Evolutionary conservation across 495 filamentous ascomycete genomes (phyloP), one percentile per base, ranked within the genome.

Genomic region (Pseudoneurospora amorphoporcata): DNA sequence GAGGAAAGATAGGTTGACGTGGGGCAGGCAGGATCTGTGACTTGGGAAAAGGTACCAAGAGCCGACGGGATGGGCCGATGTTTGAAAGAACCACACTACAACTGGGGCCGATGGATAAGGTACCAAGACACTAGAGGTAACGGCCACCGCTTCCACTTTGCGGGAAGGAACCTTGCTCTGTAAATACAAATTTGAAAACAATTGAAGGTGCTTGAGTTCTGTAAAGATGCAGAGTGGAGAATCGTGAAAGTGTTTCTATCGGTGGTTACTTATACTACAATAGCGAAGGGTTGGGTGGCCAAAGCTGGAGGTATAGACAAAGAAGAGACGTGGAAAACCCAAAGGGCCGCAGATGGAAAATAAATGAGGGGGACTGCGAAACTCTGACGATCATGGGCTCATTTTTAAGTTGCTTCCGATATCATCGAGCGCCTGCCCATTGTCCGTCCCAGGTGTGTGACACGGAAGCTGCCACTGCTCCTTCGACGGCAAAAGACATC

Each of bases 351-450:
- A 29, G 9, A 37, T 40, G 38, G 23, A 23, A 16, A 19, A 40
- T 74, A 72, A 29, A 75, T 40, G 70, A 42, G 72, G 68, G 68
- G 72, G 68, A 19, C 70, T 70, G 75, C 71, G 73, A 71, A 77
- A 78, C 75, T 76, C 72, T 80, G 77, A 78, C 77, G 75, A 80
- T 78, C 53, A 72, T 76, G 72, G 73, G 75, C 73, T 76, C 77
- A 79, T 72, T 23, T 23, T 23, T 23, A 23, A 23, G 23, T 58
- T 70, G 29, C 29, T 17, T 35, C 29, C 53, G 14, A 65, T 37
- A 37, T 65, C 53, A 29, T 32, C 29, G 53, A 17, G 29, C 53
- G 29, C 29, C 53, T 65, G 53, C 2, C 47, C 53, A 65, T 65
- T 65, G 12, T 37, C 53, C 14, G 14, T 35, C 29, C 29, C 53